Base-by-base conservation (phyloP, 148 eudicot genomes). In the Arctostaphylos glauca region DNA sequence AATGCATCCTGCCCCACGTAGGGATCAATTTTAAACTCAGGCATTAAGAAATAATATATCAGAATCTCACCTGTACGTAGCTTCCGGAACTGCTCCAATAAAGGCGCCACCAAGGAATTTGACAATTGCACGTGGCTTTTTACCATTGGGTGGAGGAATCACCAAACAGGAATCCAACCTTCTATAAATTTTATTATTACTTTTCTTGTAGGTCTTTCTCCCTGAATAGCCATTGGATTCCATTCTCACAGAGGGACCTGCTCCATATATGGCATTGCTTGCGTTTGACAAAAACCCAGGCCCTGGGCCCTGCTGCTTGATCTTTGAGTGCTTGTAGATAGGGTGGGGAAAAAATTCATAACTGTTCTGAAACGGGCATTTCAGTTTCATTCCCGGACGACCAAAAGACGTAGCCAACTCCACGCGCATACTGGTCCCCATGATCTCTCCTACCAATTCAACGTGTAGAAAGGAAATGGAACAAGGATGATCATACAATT, bases 21-120 rank as follows among this genome's bases (percentile, higher is more conserved):
- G 54, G 54, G 13, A 52, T 52, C 54, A 1, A 52, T 52, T 52
- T 52, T 10, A 9, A 47, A 9, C n/a, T 58, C 52, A 62, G 73
- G 56, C 13, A 38, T 43, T 54, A 25, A 55, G 74, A 0, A 7
- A 15, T 0, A 3, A 18, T 19, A 41, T 14, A 6, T 19, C 46
- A 64, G 38, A 74, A 53, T 18, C 84, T 74, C 79, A 95, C 98
- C 98, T 88, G 82, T 94, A 94, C 10, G 92, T 89, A 68, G 92
- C 97, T 84, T 96, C 95, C 74, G 99, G 95, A 78, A 96, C 91
- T 15, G 98, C 98, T 43, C 99, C 99, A 88, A 96, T 83, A 74
- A 91, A 91, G n/a, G 99, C 99, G 15, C 99, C 99, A 70, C 99
- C 99, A 54, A 96, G 85, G 78, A 96, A 93, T 80, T 94, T 87